Evolutionary conservation across 257 asterid genomes (phyloP).

Genomic region (Capsicum pubescens): DNA sequence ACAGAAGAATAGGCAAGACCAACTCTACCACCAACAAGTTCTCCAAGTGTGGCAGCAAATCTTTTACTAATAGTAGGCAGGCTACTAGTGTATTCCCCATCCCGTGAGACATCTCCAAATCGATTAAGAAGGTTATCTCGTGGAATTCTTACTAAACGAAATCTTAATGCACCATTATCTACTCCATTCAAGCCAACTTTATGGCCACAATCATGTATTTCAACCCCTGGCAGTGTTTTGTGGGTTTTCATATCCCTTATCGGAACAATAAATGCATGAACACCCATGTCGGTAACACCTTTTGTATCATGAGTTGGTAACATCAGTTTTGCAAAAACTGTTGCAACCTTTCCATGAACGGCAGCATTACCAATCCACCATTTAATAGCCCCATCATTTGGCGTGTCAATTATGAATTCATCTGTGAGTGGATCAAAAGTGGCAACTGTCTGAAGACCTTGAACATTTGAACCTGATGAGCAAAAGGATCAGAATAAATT

Average conservation of each 20-base stretch:
- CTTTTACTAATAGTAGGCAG: constrained; percentile 82
- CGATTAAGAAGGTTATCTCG: constrained; percentile 93
- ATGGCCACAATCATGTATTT: constrained; percentile 94
- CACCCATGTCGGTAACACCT: constrained; percentile 91
- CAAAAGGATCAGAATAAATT: constrained; percentile 32
- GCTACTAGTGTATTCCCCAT: constrained; percentile 87
- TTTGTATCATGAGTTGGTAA: constrained; percentile 78
- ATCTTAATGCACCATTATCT: constrained; percentile 89
- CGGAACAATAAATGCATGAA: constrained; percentile 95
- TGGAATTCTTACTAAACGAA: constrained; percentile 83
- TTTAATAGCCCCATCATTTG: constrained; percentile 95
- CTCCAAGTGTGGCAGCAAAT: constrained; percentile 96
- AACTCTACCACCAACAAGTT: constrained; percentile 98
- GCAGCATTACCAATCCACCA: constrained; percentile 99
- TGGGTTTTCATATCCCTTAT: constrained; percentile 83
- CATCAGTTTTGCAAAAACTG: constrained; percentile 91
- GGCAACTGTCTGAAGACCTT: constrained; percentile 90
- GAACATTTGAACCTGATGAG: constrained; percentile 86
- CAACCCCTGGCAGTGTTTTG: constrained; percentile 74
- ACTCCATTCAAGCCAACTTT: constrained; percentile 96
- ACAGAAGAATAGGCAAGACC: constrained; percentile 95
- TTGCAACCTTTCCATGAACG: constrained; percentile 95
- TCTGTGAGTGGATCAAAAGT: constrained; percentile 82
- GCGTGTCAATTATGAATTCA: constrained; percentile 87
- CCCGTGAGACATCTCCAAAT: constrained; percentile 88